These are phyloP conservation scores for Tuber brumale DNA, from an alignment of 495 filamentous ascomycete species.

Conservation along the genomic window DNA sequence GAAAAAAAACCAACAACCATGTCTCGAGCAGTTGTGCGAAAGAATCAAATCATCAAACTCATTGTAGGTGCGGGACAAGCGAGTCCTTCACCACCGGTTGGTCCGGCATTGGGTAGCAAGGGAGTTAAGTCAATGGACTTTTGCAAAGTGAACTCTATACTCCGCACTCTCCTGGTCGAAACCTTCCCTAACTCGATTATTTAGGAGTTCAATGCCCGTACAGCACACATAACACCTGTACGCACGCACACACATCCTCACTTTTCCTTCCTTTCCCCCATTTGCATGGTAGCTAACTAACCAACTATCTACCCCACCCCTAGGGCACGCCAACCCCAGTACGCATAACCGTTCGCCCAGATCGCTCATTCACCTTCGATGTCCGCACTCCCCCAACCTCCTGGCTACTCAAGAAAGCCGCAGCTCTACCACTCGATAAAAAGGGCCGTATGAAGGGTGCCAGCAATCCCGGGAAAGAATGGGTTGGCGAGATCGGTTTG, in stretches of 20 bases:
- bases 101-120: slow-evolving; percentile 92
- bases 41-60: slow-evolving; percentile 89
- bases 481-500: slow-evolving; percentile 71
- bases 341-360: slow-evolving; percentile 82
- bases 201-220: slow-evolving; percentile 97
- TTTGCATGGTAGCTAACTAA: not conserved
- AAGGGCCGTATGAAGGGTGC: slow-evolving; percentile 76
- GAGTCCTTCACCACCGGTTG: slow-evolving; percentile 91
- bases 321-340: slow-evolving; percentile 80
- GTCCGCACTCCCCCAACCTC: slow-evolving; percentile 87
- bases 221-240: slow-evolving; percentile 64
- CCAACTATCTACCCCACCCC: not conserved
- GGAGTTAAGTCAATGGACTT: slow-evolving; percentile 99
- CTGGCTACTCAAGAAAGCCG: slow-evolving; percentile 78
- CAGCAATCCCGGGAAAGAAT: slow-evolving; percentile 68
- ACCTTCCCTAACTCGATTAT: not conserved
- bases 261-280: too few species aligned
- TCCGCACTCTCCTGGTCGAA: not conserved
- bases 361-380: slow-evolving; percentile 89
- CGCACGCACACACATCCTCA: not conserved
- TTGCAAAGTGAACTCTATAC: slow-evolving; percentile 68
- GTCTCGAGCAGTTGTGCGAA: slow-evolving; percentile 65
- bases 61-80: slow-evolving; percentile 98
- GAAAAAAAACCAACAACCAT: slow-evolving; percentile 49
- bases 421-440: slow-evolving; percentile 60